Percentiles rank a stretch among this genome's conserved stretches.
These are phyloP conservation scores for Globisporangium solare DNA, from an alignment of 352 stramenopile genomes.

Conservation along the genomic window DNA sequence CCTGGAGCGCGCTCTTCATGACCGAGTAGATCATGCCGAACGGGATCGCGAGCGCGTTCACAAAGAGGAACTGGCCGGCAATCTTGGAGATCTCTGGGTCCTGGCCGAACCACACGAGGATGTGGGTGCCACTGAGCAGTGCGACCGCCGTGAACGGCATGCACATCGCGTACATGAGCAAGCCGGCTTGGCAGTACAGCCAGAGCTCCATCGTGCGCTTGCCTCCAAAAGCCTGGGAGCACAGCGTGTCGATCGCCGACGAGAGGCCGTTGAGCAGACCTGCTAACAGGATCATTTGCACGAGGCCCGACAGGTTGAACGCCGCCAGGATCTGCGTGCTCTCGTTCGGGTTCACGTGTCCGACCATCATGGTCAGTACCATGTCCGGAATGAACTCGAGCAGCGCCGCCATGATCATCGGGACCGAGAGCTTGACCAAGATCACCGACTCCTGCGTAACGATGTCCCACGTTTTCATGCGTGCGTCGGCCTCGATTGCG, in stretches of 20 bases:
- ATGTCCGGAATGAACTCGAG: slow-evolving; percentile 47
- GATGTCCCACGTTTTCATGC: slow-evolving; percentile 26
- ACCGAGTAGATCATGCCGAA: slow-evolving; percentile 48
- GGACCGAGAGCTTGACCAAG: slow-evolving; percentile 29
- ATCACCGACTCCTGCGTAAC: slow-evolving; percentile 24
- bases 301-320: slow-evolving; percentile 41
- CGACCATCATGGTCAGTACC: slow-evolving; percentile 58
- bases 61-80: slow-evolving; percentile 31
- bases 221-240: slow-evolving; percentile 60
- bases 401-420: slow-evolving; percentile 40
- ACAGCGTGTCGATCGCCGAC: slow-evolving; percentile 62
- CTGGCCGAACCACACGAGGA: slow-evolving; percentile 49
- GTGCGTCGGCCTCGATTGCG: slow-evolving; percentile 19
- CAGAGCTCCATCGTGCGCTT: slow-evolving; percentile 53
- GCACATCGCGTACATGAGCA: slow-evolving; percentile 36
- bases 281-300: slow-evolving; percentile 50
- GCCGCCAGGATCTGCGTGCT: slow-evolving; percentile 56
- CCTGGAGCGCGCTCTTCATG: slow-evolving; percentile 47
- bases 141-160: slow-evolving; percentile 31
- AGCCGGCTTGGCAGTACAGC: slow-evolving; percentile 46
- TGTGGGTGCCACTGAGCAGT: slow-evolving; percentile 35
- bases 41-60: slow-evolving; percentile 29
- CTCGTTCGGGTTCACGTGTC: slow-evolving; percentile 38
- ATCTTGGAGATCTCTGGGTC: slow-evolving; percentile 38
- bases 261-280: slow-evolving; percentile 45